Base-by-base conservation (phyloP, 2,329 filamentous ascomycete species). In the Epichloe glyceriae region DNA sequence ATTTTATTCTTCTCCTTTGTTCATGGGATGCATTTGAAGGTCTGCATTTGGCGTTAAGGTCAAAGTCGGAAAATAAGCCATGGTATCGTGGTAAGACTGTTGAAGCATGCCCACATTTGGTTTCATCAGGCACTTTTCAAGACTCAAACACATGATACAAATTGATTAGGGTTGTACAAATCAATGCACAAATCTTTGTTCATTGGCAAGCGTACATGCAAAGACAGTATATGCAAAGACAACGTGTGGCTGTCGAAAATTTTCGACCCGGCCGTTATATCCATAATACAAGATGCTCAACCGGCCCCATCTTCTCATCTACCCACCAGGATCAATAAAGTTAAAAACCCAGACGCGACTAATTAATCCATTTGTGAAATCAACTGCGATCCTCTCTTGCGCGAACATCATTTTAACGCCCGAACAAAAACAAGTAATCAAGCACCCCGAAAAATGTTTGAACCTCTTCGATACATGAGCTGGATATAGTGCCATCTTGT, bases 1-100 rank as follows among this genome's bases (percentile, higher is more conserved):
- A 47, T 46, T 26, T 42, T 15, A 6, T 15, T 26, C 12, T 17
- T 26, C 17, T 43, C 7, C 15, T 37, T 49, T 59, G 26, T 54
- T 48, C 54, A 57, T 45, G 47, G 53, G 51, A 51, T 58, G 56
- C 56, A 62, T 63, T 45, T 39, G 54, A 49, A 62, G 62, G 61
- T 62, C 58, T 61, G 53, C 8, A 3, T 22, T 58, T 53, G 66
- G 64, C 63, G 66, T 68, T 64, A 50, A 46, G 52, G 56, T 55
- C 50, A 19, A 26, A 44, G 17, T 49, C 12, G 46, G 40, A 46
- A 39, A 34, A 42, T 20, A 3, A 41, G 26, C 15, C 26, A n/a
- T 47, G 38, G 17, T 22, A 40, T 19, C 10, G n/a, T 41, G 35
- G 37, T 6, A 5, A 12, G 37, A 37, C n/a, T 5, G 11, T 12